Evolutionary conservation across 192 early-diverging fungal species (phyloP), one percentile per base, ranked within the genome.

Genomic region (Martensiomyces pterosporus): DNA sequence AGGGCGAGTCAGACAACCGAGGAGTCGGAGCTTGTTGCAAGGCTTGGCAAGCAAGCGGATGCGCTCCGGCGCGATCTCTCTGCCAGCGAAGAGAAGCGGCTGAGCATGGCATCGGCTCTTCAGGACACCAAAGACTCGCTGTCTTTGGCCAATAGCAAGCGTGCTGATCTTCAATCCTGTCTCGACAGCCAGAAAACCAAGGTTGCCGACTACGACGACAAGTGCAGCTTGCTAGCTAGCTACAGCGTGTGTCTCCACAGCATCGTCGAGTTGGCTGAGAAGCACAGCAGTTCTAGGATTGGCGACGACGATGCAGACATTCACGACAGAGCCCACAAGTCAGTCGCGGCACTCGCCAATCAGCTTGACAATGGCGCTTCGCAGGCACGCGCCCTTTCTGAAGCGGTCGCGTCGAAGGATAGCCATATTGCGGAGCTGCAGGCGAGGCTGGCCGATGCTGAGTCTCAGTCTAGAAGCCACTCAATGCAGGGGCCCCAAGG

Each of bases 181-280:
- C 32, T 82, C 1, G 59, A 64, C 25, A 65, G 64, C 7, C 27
- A 79, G 17, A 61, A 76, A 24, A 42, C 67, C 17, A 70, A 44
- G 19, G 46, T 60, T 0, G 57, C 48, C 1, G 75, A 69, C 16
- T 59, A 59, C 26, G 61, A 67, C 9, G 58, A 55, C 34, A 64
- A 57, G 19, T 32, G 54, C 15, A 33, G 22, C 1, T n/a, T 52
- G 9, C 25, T 45, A 10, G 24, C 21, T 15, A 39, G 32, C 32
- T 64, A 42, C 32, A 52, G 42, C 19, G 29, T 9, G 14, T 26
- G 32, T 22, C 15, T 64, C n/a, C 23, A 40, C 35, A 46, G 45
- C n/a, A 12, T 39, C 15, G 44, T 34, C 17, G 22, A 21, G 24
- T 36, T 49, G 0, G 38, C 23, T n/a, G 52, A 43, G 35, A n/a